These are phyloP conservation scores for Fonsecaea monophora DNA, from an alignment of 2,329 filamentous ascomycete genomes.

Conservation along the genomic window DNA sequence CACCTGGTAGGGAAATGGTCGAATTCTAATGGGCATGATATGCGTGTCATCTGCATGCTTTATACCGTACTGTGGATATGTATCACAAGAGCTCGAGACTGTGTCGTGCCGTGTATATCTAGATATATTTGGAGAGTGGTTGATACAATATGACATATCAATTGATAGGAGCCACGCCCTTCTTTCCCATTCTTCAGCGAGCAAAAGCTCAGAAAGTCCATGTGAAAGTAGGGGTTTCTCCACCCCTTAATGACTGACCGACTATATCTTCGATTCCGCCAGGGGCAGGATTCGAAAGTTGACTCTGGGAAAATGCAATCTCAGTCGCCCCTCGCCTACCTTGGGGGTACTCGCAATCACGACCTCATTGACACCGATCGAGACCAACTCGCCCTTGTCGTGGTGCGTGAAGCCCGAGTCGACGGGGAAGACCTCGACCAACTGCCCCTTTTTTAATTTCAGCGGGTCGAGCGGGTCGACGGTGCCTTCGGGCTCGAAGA, in stretches of 20 bases:
- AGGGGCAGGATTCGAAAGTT: slow-evolving; percentile 40
- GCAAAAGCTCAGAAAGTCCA: no score
- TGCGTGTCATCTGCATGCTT: background rate
- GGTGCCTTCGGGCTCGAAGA: slow-evolving; percentile 52
- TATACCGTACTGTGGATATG: background rate
- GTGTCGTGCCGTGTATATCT: background rate
- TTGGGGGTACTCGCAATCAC: slow-evolving; percentile 61
- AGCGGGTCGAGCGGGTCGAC: slow-evolving; percentile 61
- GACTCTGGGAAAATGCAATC: slow-evolving; percentile 65
- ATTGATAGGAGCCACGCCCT: no score
- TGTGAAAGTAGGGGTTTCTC: no score
- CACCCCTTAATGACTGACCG: no score
- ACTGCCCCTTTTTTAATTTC: slow-evolving; percentile 59
- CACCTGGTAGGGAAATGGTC: background rate
- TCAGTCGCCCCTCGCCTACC: slow-evolving; percentile 51
- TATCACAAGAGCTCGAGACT: background rate
- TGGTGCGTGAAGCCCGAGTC: slow-evolving; percentile 66
- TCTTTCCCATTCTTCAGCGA: no score
- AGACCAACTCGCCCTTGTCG: slow-evolving; percentile 63
- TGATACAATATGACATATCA: no score
- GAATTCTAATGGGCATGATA: background rate
- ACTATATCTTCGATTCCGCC: slow-evolving; percentile 17
- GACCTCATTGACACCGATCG: slow-evolving; percentile 60
- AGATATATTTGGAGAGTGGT: background rate
- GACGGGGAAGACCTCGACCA: slow-evolving; percentile 65